Evolutionary conservation across 768 basidiomycete genomes (phyloP).

Genomic region (Naganishia vishniacii): DNA sequence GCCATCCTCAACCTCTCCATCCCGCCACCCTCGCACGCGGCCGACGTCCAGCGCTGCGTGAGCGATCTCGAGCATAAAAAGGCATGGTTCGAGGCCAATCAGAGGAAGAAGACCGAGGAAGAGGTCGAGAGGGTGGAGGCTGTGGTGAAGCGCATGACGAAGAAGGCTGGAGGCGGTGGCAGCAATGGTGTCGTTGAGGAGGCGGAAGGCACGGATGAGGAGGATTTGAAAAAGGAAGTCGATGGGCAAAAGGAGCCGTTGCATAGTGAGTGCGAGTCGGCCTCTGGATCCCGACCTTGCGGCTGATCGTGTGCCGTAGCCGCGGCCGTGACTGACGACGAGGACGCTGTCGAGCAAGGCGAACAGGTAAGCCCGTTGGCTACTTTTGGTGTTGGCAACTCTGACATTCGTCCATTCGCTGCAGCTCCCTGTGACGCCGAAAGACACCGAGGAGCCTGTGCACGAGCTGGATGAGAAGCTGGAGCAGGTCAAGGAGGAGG

Average conservation of each 20-base stretch:
- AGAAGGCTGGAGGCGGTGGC: conserved; percentile 36
- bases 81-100: conserved; percentile 90
- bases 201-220: neutral
- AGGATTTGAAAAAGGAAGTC: neutral
- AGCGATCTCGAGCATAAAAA: conserved; percentile 91
- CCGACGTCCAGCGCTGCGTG: conserved; percentile 74
- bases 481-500: conserved; percentile 24
- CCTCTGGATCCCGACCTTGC: no score
- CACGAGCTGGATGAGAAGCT: conserved; percentile 21
- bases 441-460: conserved; percentile 4
- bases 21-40: conserved; percentile 69
- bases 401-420: neutral
- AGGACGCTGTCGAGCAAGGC: conserved; percentile 38
- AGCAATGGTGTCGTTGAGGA: conserved; percentile 7
- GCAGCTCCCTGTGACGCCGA: conserved; percentile 19
- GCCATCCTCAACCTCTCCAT: conserved; percentile 85
- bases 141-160: conserved; percentile 44
- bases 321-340: conserved; percentile 34
- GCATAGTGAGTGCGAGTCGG: conserved; percentile 48
- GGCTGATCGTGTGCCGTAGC: no score
- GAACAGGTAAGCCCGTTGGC: conserved; percentile 33
- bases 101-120: conserved; percentile 53
- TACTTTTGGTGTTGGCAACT: neutral
- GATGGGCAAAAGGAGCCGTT: conserved; percentile 42
- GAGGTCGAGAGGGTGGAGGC: conserved; percentile 47